Evolutionary conservation across 116 monocot species (phyloP).

Genomic region (Cymodocea nodosa): DNA sequence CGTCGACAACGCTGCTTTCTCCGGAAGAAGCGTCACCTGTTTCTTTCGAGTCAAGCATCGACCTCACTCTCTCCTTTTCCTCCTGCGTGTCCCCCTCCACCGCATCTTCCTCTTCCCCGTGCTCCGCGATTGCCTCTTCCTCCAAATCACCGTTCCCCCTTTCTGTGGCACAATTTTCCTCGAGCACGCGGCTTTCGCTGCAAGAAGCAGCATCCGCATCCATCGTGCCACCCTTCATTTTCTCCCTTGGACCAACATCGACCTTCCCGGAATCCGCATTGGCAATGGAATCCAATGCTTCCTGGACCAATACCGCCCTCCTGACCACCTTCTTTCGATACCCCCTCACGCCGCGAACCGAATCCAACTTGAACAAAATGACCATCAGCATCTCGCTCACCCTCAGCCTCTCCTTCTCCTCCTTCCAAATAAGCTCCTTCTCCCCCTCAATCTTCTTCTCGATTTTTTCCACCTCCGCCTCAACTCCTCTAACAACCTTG

Average conservation of each 20-base stretch:
- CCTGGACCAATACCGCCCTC: slow-evolving; percentile 57
- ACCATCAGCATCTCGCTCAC: slow-evolving; percentile 70
- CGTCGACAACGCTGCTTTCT: background rate
- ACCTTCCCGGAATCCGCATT: background rate
- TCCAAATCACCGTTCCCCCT: no score
- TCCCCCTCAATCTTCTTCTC: slow-evolving; percentile 5
- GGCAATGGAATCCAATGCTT: slow-evolving; percentile 29
- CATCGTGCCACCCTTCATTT: background rate
- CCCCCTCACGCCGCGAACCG: slow-evolving; percentile 64
- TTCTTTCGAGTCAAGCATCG: no score
- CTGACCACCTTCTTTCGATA: slow-evolving; percentile 55
- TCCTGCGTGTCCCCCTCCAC: no score
- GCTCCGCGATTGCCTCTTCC: no score
- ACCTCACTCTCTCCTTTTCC: no score
- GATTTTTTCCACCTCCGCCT: slow-evolving; percentile 11
- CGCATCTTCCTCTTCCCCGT: no score
- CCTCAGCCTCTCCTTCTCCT: slow-evolving; percentile 31
- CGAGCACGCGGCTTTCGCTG: no score
- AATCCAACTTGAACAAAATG: slow-evolving; percentile 52
- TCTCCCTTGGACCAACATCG: background rate
- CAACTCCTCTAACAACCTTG: slow-evolving; percentile 4
- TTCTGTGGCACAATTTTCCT: no score
- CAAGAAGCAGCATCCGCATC: background rate
- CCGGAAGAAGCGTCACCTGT: background rate
- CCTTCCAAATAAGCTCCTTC: slow-evolving; percentile 3